phyloP scores from a whole-genome alignment of 306 rosid species.

The Trifolium dubium region DNA sequence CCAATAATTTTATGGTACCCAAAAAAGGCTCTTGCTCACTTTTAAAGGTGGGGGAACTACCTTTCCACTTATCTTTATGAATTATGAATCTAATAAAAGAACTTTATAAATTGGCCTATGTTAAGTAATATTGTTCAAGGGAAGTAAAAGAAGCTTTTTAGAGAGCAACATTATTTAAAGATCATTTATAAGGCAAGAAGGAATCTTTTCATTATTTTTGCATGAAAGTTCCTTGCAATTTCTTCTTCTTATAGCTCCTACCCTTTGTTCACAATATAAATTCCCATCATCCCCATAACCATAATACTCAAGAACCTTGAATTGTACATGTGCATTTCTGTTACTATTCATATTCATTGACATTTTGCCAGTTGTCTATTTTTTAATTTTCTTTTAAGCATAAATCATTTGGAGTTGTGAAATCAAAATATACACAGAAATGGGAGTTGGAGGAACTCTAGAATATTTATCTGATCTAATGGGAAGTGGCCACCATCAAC shows the following conservation, averaged over 20 bases:
- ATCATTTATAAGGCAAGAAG: slow-evolving; percentile 57
- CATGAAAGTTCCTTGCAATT: slow-evolving; percentile 57
- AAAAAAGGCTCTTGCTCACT: background rate
- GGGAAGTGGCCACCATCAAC: slow-evolving; percentile 51
- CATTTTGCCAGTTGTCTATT: background rate
- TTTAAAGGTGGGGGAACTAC: slow-evolving; percentile 38
- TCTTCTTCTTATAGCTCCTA: slow-evolving; percentile 39
- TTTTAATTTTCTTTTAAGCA: background rate
- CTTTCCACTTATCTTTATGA: slow-evolving; percentile 50
- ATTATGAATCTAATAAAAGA: slow-evolving; percentile 28
- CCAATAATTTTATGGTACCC: slow-evolving; percentile 8
- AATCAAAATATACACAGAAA: slow-evolving; percentile 38
- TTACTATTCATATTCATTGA: slow-evolving; percentile 5
- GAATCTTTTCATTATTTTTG: slow-evolving; percentile 47
- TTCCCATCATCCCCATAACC: slow-evolving; percentile 30
- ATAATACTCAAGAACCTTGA: background rate
- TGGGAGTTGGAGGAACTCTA: slow-evolving; percentile 85
- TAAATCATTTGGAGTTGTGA: slow-evolving; percentile 17
- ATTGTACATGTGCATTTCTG: background rate
- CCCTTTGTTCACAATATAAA: slow-evolving; percentile 27
- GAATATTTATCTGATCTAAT: slow-evolving; percentile 78
- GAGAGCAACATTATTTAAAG: slow-evolving; percentile 38
- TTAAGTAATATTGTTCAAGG: slow-evolving; percentile 35
- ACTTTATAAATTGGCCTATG: slow-evolving; percentile 46
- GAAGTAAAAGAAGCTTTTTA: slow-evolving; percentile 36